Conservation (phyloP, 257 asterid genomes). For the Avicennia marina region DNA sequence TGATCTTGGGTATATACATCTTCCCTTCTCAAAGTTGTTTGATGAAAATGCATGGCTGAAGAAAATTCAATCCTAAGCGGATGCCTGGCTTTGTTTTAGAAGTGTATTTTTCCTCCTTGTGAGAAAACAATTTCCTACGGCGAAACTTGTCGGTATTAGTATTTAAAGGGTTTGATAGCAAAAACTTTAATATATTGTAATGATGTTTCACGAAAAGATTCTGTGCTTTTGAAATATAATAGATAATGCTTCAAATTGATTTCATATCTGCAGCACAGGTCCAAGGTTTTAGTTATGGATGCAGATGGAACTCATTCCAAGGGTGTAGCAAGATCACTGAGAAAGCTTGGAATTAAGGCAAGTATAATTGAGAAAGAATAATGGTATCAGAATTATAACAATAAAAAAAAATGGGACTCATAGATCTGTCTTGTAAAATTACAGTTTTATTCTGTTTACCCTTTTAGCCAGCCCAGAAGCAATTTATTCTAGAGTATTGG, state of each 20-base stretch:
- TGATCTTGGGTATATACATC: no score
- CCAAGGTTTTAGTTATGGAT: constrained; percentile 90
- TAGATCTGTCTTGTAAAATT: neutral
- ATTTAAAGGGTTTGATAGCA: neutral
- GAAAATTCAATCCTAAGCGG: neutral
- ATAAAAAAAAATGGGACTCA: neutral
- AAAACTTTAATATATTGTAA: neutral
- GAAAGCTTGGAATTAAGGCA: constrained; percentile 81
- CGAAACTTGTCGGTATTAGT: neutral
- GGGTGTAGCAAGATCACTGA: constrained; percentile 75
- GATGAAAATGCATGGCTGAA: neutral
- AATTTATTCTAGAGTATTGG: no score
- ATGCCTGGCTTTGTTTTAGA: neutral
- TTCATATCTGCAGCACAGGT: constrained; percentile 52
- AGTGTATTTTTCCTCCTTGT: neutral
- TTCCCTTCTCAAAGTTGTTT: neutral
- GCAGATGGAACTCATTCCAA: constrained; percentile 83
- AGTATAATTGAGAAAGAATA: constrained; percentile 20
- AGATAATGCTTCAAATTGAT: constrained; percentile 23
- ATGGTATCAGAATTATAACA: neutral
- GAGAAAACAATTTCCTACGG: neutral
- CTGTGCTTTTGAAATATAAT: neutral
- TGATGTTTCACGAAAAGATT: neutral
- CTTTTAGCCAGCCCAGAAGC: no score
- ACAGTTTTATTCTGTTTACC: neutral